Evolutionary conservation across 768 basidiomycete species (phyloP), one percentile per base, ranked within the genome.

Genomic region (Jaapia argillacea): DNA sequence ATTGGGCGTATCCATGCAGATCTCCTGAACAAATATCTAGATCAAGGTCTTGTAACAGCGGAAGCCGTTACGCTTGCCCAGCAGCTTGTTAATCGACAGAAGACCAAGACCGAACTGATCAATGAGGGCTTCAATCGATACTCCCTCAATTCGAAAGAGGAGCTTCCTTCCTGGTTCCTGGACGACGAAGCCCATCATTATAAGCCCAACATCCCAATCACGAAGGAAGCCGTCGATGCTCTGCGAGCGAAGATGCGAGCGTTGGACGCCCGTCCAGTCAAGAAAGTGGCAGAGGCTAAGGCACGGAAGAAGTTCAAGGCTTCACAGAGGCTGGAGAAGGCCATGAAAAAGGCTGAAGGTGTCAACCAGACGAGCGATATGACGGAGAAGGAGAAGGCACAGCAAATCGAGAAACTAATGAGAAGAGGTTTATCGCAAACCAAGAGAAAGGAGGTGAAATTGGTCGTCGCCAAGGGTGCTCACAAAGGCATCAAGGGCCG

Each of bases 261-360:
- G 12, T 69, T 99, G 40, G 92, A 99, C 58, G 91, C 94, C 1
- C 79, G 96, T 21, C 96, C 96, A 14, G 98, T 99, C 66, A 98
- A 96, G 69, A 99, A 99, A 70, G 77, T 98, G 5, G 96, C 94
- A 6, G 96, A 98, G 64, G 96, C 96, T 12, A 98, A 98, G 62
- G 92, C 90, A 23, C 77, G 96, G 48, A 99, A 99, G 66, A 97
- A 97, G 67, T 66, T 88, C 58, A 89, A 82, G 63, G 89, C 92
- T 7, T 72, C 75, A 10, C 85, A 86, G 51, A 73, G 81, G 38
- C 65, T 97, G 10, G 89, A 93, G 54, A 94, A 90, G 61, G 87
- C 90, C 6, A 77, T 89, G 75, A 94, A 89, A 68, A 98, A 92
- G 64, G 96, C 93, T 2, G 91, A 97, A 55, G 91, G 89, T 39